A percentile compares a stretch with the other conserved stretches of the same genome.
Conservation (phyloP, 2,329 filamentous ascomycete genomes). For the Westerdykella sp. region DNA sequence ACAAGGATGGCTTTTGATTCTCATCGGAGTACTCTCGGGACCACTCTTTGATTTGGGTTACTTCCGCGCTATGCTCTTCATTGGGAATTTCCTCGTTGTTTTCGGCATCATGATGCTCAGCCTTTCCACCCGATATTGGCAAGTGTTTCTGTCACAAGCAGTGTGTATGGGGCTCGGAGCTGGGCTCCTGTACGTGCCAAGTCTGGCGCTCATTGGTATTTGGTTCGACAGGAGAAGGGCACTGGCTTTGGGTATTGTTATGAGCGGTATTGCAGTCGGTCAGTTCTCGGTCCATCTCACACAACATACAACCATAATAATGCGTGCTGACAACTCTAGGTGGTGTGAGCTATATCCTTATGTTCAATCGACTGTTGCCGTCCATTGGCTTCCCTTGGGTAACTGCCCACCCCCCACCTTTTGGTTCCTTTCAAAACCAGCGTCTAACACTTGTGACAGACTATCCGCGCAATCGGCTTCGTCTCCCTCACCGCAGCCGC, state of each 20-base stretch:
- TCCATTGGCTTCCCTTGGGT: conserved; percentile 30
- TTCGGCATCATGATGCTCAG: conserved; percentile 59
- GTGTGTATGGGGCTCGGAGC: conserved; percentile 43
- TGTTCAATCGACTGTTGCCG: conserved; percentile 28
- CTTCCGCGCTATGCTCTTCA: conserved; percentile 40
- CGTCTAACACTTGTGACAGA: not conserved
- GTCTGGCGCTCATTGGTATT: conserved; percentile 32
- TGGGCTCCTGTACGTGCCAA: conserved; percentile 34
- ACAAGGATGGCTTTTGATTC: conserved; percentile 45
- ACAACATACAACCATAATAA: not conserved
- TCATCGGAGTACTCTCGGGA: conserved; percentile 46
- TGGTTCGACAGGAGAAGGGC: conserved; percentile 32
- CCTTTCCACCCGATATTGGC: conserved; percentile 50
- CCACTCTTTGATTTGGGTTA: conserved; percentile 45
- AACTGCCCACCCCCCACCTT: not conserved
- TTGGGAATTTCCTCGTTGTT: conserved; percentile 50
- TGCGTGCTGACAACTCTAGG: conserved; percentile 16
- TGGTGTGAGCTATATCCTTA: conserved; percentile 33
- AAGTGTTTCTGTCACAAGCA: conserved; percentile 50
- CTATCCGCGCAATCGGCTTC: conserved; percentile 32
- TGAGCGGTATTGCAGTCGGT: conserved; percentile 37
- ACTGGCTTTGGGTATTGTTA: conserved; percentile 32
- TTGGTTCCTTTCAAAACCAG: not conserved
- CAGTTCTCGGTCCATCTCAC: conserved; percentile 12
- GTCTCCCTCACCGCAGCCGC: conserved; percentile 26